Evolutionary conservation across 805 yeast species (phyloP), one percentile per base, ranked within the genome.

Genomic region (Candida awuae): DNA sequence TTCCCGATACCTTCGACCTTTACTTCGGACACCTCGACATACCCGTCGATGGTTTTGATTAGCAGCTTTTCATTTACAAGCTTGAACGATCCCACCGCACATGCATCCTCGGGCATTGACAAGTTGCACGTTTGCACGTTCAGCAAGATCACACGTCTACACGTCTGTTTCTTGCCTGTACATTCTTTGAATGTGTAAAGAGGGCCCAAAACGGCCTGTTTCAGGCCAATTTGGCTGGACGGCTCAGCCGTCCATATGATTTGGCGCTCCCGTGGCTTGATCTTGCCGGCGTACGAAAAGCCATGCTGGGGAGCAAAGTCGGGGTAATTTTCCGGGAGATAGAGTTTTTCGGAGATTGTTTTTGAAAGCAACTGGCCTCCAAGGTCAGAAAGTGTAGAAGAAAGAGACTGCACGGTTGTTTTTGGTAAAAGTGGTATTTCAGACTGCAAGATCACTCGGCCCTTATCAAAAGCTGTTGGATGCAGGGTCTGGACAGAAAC

Each of bases 401-500:
- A 64, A 16, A 88, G 56, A 0, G 71, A 45, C 0, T 34, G 41
- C 12, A 25, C 6, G 6, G 28, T 25, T 12, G n/a, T n/a, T n/a
- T n/a, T n/a, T n/a, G n/a, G n/a, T n/a, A n/a, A n/a, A n/a, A 25
- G 10, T 25, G 28, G 28, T 7, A 25, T 14, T 2, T 52, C 53
- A 1, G 83, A 68, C 46, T 82, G 94, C 14, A 66, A 57, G 2
- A 92, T 55, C 0, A 90, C 71, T 2, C 68, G 64, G 1, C 98
- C 98, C 25, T 64, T 66, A 50, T 92, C 98, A 52, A 92, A 92
- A 54, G 77, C 71, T 1, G 81, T 70, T 0, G 97, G 96, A 53
- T 92, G 95, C 18, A 92, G 60, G 0, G 95, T 84, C 56, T 92
- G 98, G 0, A 92, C 72, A 0, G 96, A 75, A 14, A 86, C 94